Evolutionary conservation across 768 basidiomycete species (phyloP), one percentile per base, ranked within the genome.

Genomic region (Coprinopsis marcescibilis): DNA sequence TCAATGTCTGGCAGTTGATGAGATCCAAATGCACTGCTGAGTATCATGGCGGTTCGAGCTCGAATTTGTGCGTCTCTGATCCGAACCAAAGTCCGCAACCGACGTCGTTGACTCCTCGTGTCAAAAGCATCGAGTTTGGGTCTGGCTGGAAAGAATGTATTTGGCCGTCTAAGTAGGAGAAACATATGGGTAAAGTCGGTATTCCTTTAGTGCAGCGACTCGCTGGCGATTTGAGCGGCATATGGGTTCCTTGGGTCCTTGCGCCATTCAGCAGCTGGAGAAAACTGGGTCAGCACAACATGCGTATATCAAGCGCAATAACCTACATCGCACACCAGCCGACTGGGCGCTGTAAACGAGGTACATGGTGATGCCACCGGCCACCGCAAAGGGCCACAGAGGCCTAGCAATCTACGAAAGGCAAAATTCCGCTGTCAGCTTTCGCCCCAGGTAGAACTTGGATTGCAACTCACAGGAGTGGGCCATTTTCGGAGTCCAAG

Each of bases 221-320:
- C 76, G 61, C 77, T 80, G 45, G 89, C 85, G 47, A 89, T 78
- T 59, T 84, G 76, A 19, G 80, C 80, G 8, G 83, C 84, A 65
- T 89, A 87, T 29, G 88, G 89, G 74, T 91, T 91, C 60, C 80
- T 80, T 26, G 88, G 78, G 62, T 90, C 85, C 56, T 80, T 82
- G 54, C 79, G 78, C 62, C 76, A 89, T 58, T 72, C 64, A 52
- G 76, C 75, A 49, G 85, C 87, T 87, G 50, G 20, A 48, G 19
- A 41, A 45, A 30, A 52, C 49, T 42, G 47, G 34, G 12, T 50
- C 45, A 52, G 33, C 14, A 42, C 32, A 11, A 35, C 23, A n/a
- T 23, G 41, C 25, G 39, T 8, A 13, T 1, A 14, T 32, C 3
- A n/a, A 25, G 26, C 17, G 21, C 33, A 6, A n/a, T 23, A 15